Evolutionary conservation across 306 rosid species (phyloP), one percentile per base, ranked within the genome.

Genomic region (Cicer judaicum): DNA sequence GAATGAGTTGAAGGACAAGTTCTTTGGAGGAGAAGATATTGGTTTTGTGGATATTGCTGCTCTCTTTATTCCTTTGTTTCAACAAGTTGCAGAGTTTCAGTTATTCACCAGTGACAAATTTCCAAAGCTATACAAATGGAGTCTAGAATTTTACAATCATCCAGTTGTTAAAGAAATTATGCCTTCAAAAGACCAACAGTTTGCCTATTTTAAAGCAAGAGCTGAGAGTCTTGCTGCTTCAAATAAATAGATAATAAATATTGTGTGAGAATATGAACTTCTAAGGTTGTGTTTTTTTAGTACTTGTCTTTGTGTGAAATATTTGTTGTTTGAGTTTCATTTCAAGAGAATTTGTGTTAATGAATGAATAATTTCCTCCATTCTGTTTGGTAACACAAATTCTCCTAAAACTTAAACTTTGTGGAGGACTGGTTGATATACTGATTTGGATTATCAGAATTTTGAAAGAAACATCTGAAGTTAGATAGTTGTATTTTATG

Each of bases 11-110:
- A 82, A 80, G 42, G 84, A 43, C 18, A 80, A 85, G 64, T 91
- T 82, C 61, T 91, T 91, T 53, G 96, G 90, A 15, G 96, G 92
- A 72, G 82, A 87, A 7, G 75, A 50, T 0, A 5, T 87, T 39
- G 89, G 89, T 6, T 41, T 80, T 48, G 87, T 85, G 12, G 90
- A 91, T 55, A 87, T 91, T 75, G 85, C 75, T 5, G 89, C 84
- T 7, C 71, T 16, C 9, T 59, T 80, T 44, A 44, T 79, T 7
- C 82, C 78, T 34, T 14, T 43, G 38, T 0, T 82, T 16, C 85
- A 88, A 84, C 80, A 90, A 36, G 50, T 66, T 24, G 42, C 64
- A 1, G 92, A 85, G 5, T 0, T 80, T 6, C 50, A 82, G 44
- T 13, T 85, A 12, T 19, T 89, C 14, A 79, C 67, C 4, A 63